Conservation (phyloP, 768 basidiomycete genomes). For the Tubosaeta sp. region DNA sequence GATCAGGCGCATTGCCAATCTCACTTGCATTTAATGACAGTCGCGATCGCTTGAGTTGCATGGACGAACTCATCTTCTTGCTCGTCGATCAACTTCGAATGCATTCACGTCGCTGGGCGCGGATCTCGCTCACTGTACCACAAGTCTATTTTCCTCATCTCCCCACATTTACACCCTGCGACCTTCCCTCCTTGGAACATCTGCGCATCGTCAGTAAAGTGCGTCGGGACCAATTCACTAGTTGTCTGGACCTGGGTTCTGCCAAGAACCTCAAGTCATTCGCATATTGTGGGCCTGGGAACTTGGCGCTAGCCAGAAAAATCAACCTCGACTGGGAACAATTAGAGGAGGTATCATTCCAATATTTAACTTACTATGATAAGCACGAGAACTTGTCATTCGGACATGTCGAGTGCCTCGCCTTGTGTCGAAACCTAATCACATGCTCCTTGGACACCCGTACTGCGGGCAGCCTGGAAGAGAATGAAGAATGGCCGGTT, state of each 20-base stretch:
- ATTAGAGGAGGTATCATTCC: slow-evolving; percentile 14
- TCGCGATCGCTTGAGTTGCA: slow-evolving; percentile 1
- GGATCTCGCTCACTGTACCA: slow-evolving; percentile 7
- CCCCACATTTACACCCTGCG: slow-evolving; percentile 10
- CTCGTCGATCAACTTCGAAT: slow-evolving; percentile 11
- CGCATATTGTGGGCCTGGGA: slow-evolving; percentile 6
- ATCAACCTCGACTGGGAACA: slow-evolving; percentile 11
- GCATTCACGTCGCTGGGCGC: slow-evolving; percentile 16
- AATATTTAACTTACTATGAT: not conserved
- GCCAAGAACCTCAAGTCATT: slow-evolving; percentile 15
- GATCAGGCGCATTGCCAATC: slow-evolving; percentile 12
- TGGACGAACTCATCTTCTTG: slow-evolving; percentile 2
- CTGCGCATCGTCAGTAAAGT: slow-evolving; percentile 8
- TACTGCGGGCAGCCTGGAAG: not conserved
- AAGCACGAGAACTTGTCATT: not conserved
- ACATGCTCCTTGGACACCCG: slow-evolving; percentile 7
- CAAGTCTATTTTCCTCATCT: slow-evolving; percentile 8
- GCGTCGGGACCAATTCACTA: too few relatives aligned
- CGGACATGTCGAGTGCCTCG: slow-evolving; percentile 1
- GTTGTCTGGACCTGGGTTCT: slow-evolving; percentile 5
- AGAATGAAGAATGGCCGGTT: too few relatives aligned
- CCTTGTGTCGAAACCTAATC: slow-evolving; percentile 13
- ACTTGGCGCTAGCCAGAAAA: not conserved
- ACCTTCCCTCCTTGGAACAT: slow-evolving; percentile 11
- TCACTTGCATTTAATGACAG: slow-evolving; percentile 17